Percentiles rank a stretch among this genome's conserved stretches.
Evolutionary conservation across 305 asterid genomes (phyloP).

Genomic region (Coffea humblotiana): DNA sequence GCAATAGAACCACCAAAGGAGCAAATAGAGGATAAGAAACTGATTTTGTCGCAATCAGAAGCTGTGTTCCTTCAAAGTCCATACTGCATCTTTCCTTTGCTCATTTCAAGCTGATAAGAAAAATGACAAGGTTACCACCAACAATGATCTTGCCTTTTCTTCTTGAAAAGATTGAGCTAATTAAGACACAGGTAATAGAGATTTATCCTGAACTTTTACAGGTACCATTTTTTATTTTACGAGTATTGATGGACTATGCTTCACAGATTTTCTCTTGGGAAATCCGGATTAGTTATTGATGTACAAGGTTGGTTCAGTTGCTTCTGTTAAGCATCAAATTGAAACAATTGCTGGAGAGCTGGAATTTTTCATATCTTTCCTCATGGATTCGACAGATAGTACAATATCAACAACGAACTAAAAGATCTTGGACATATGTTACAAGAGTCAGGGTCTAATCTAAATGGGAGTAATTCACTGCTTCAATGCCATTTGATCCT

Average conservation of each 20-base stretch:
- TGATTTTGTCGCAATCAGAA: constrained; percentile 4
- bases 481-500: neutral
- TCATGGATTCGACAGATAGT: constrained; percentile 1
- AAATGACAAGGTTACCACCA: neutral
- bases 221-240: neutral
- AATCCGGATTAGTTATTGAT: constrained; percentile 3
- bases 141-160: neutral
- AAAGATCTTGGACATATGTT: neutral
- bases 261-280: constrained; percentile 14
- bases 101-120: neutral
- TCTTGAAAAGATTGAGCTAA: neutral
- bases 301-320: neutral
- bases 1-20: neutral
- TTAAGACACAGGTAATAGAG: neutral
- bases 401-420: constrained; percentile 4
- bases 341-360: constrained; percentile 11
- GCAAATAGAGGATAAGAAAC: neutral
- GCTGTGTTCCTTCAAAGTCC: neutral
- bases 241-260: constrained; percentile 2
- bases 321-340: constrained; percentile 3
- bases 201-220: neutral
- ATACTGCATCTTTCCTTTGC: neutral
- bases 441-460: neutral
- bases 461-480: neutral
- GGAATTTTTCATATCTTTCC: constrained; percentile 1